A percentile compares a stretch with the other conserved stretches of the same genome.
Conservation (phyloP, 306 rosid genomes). For the Cucurbita pepo region DNA sequence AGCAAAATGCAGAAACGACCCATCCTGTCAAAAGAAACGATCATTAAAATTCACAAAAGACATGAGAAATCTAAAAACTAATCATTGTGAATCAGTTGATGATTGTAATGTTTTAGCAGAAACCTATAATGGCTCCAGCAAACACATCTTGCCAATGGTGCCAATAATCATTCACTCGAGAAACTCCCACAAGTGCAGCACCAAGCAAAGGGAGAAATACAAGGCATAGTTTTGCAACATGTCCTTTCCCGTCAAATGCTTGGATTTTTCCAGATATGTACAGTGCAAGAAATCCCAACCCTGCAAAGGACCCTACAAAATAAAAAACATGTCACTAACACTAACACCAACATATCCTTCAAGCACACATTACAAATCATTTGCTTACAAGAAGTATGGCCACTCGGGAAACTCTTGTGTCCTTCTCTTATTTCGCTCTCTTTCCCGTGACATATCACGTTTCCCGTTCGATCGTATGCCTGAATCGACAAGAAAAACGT, state of each 20-base stretch:
- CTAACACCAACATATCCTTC: not conserved
- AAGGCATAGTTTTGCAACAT: conserved; percentile 65
- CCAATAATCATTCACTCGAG: conserved; percentile 89
- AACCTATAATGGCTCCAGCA: conserved; percentile 67
- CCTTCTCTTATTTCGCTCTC: conserved; percentile 70
- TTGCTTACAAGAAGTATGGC: conserved; percentile 76
- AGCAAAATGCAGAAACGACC: conserved; percentile 63
- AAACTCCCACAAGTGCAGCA: conserved; percentile 66
- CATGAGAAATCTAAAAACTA: not conserved
- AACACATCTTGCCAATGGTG: conserved; percentile 98
- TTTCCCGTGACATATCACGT: conserved; percentile 66
- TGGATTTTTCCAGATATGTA: conserved; percentile 72
- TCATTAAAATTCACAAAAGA: not conserved
- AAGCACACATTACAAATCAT: not conserved
- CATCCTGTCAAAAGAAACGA: conserved; percentile 37
- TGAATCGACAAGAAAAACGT: not conserved
- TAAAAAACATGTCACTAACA: not conserved
- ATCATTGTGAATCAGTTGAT: not conserved
- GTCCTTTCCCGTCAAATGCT: conserved; percentile 68
- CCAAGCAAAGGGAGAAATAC: conserved; percentile 58
- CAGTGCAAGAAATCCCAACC: conserved; percentile 65
- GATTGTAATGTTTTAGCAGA: not conserved
- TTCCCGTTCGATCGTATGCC: conserved; percentile 51
- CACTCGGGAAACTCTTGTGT: conserved; percentile 94
- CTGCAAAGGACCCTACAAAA: conserved; percentile 50